A percentile compares a stretch with the other conserved stretches of the same genome.
phyloP scores from a whole-genome alignment of 192 early-diverging fungal species.

The Coemansia sp. region DNA sequence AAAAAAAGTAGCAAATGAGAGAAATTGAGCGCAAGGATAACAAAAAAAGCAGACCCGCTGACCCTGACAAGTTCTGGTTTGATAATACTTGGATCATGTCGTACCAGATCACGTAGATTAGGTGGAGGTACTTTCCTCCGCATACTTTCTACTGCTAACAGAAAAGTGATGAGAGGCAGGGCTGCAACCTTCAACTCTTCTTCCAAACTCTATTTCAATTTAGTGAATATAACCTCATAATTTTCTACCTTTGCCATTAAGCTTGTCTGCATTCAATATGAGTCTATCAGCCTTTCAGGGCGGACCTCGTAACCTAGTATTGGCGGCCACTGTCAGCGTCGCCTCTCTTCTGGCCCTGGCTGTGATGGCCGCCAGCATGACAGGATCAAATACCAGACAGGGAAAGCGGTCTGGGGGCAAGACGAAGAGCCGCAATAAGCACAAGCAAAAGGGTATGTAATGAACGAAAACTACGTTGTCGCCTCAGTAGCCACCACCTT shows the following conservation, averaged over 20 bases:
- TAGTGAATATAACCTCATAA: not conserved
- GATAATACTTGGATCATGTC: not conserved
- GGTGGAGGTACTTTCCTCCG: not conserved
- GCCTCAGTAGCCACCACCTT: not conserved
- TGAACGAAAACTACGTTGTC: not conserved
- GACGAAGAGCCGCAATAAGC: slow-evolving; percentile 13
- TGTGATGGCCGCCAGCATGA: slow-evolving; percentile 23
- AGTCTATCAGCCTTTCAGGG: slow-evolving; percentile 12
- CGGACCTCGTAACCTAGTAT: slow-evolving; percentile 28
- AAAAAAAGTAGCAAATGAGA: not conserved
- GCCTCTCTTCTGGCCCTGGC: slow-evolving; percentile 41
- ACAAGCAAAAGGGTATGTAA: slow-evolving; percentile 19
- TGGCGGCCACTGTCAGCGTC: slow-evolving; percentile 45
- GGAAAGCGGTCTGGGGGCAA: slow-evolving; percentile 13
- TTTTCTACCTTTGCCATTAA: not conserved
- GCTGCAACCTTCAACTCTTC: not conserved
- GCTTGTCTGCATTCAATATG: not conserved
- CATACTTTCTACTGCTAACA: not conserved
- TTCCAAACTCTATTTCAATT: not conserved
- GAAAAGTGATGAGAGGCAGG: not conserved
- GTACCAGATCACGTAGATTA: not conserved
- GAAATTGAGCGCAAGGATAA: not conserved
- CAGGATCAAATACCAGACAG: not conserved
- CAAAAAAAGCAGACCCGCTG: too few species aligned
- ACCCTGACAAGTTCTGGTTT: too few species aligned